Base-by-base conservation (phyloP, 768 basidiomycete genomes). In the Boletus rubescentipes region DNA sequence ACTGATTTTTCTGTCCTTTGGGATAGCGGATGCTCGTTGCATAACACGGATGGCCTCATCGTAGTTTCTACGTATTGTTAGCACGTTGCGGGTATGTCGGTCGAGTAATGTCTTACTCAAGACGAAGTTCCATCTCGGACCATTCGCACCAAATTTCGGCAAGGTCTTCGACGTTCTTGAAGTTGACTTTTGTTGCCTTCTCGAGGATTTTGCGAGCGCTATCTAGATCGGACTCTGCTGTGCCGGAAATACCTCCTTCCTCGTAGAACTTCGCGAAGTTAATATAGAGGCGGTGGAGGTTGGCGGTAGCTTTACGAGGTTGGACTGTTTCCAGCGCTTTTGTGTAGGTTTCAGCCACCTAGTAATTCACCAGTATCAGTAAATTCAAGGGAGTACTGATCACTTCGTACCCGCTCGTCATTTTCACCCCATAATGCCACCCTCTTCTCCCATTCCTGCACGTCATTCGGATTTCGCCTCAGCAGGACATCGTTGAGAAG, bases 81-180 rank as follows among this genome's bases (percentile, higher is more conserved):
- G 62, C 29, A 49, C 14, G 14, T 42, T 35, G 52, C 40, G 9
- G 14, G 18, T 2, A 46, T 12, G 16, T 30, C 44, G 35, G 6
- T 38, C 29, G 26, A 57, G 16, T 39, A 14, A 31, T 4, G 6
- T 79, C 91, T 63, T 74, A 95, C 95, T 96, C 95, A 46, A 94
- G 88, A 39, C 96, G 85, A 46, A 98, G 79, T 69, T 99, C 97
- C 88, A 98, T 86, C 73, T 99, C 97, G 8, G 97, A 85, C 96
- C 97, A 98, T 73, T 98, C 97, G 64, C 95, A 98, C 97, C 97
- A 99, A 14, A 98, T 83, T 69, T 98, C 97, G 0, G 97, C 97
- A 21, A 99, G 79, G 64, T 99, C 97, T 67, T 99, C 96, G 10
- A 99, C 95, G n/a, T 83, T 79, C 72, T 88, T 92, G 78, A 94